A percentile compares a stretch with the other conserved stretches of the same genome.
These are phyloP conservation scores for Asterophora lycoperdoides DNA, from an alignment of 768 basidiomycete genomes.

Conservation along the genomic window DNA sequence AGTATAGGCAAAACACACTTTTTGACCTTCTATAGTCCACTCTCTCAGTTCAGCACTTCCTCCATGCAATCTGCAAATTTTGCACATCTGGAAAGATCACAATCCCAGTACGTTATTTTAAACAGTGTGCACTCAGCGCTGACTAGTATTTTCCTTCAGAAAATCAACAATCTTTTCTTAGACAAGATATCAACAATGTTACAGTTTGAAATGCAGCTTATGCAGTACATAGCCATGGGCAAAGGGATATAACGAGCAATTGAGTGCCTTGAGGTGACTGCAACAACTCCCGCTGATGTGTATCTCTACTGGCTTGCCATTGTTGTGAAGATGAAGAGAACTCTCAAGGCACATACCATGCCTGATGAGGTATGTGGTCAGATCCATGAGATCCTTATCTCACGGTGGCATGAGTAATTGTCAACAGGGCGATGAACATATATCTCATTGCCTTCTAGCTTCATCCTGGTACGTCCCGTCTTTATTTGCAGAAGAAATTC, in stretches of 20 bases:
- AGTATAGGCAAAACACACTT: constrained; percentile 26
- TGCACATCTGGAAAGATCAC: neutral
- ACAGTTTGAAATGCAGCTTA: constrained; percentile 21
- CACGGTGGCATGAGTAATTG: constrained; percentile 26
- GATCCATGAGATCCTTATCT: constrained; percentile 26
- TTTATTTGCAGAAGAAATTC: too few species aligned
- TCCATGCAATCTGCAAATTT: neutral
- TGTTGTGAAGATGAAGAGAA: constrained; percentile 17
- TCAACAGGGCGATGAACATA: constrained; percentile 25
- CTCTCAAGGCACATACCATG: constrained; percentile 12
- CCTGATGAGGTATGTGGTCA: constrained; percentile 18
- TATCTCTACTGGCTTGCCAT: constrained; percentile 34
- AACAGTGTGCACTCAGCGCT: too few species aligned
- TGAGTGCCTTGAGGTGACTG: constrained; percentile 28
- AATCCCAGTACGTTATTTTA: neutral
- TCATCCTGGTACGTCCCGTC: constrained; percentile 23
- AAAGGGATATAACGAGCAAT: constrained; percentile 24
- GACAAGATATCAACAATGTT: constrained; percentile 7
- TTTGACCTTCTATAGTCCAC: constrained; percentile 6
- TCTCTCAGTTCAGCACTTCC: neutral
- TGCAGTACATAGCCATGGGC: constrained; percentile 22
- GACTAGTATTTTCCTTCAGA: constrained; percentile 1
- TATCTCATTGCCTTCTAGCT: constrained; percentile 30
- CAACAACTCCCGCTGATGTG: constrained; percentile 26
- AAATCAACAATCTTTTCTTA: constrained; percentile 5